Percentiles rank a stretch among this genome's conserved stretches.
Evolutionary conservation across 208 protist species (phyloP).

Genomic region (Wallacemonas sp.): DNA sequence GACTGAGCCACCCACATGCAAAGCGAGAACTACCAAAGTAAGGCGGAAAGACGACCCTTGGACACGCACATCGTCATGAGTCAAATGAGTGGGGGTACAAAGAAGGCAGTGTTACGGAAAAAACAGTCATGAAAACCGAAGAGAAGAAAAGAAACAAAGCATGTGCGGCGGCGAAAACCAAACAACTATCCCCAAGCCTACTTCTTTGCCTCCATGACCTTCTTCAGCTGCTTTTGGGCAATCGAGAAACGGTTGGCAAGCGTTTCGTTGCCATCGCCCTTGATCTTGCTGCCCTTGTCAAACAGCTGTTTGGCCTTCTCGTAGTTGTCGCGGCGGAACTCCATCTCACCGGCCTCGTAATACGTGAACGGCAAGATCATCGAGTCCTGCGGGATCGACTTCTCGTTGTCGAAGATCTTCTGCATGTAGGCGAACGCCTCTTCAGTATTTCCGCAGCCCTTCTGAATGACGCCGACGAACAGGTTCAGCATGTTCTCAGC

Average conservation of each 20-base stretch:
- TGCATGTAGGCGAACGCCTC: conserved; percentile 55
- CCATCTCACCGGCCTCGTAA: conserved; percentile 85
- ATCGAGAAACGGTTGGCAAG: conserved; percentile 85
- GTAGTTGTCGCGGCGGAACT: conserved; percentile 76
- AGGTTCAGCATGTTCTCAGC: conserved; percentile 81
- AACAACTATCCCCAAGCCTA: not conserved
- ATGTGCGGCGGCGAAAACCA: too few relatives aligned
- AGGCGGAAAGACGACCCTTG: too few relatives aligned
- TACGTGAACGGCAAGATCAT: conserved; percentile 89
- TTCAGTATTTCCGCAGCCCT: conserved; percentile 70
- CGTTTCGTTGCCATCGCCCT: conserved; percentile 89
- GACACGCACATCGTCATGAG: too few relatives aligned
- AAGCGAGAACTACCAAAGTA: too few relatives aligned
- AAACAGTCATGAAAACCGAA: conserved; percentile 7
- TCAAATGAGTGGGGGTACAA: not conserved
- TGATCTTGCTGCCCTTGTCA: conserved; percentile 72
- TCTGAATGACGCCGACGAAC: conserved; percentile 88
- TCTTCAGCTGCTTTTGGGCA: conserved; percentile 86
- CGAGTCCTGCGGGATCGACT: conserved; percentile 76
- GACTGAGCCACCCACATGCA: too few relatives aligned
- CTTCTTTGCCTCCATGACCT: conserved; percentile 38
- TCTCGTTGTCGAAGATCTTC: conserved; percentile 80
- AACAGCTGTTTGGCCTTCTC: conserved; percentile 77
- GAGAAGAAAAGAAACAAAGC: conserved; percentile 11
- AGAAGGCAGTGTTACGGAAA: not conserved